These are phyloP conservation scores for Camelina sativa DNA, from an alignment of 345 rosid species.

Conservation along the genomic window DNA sequence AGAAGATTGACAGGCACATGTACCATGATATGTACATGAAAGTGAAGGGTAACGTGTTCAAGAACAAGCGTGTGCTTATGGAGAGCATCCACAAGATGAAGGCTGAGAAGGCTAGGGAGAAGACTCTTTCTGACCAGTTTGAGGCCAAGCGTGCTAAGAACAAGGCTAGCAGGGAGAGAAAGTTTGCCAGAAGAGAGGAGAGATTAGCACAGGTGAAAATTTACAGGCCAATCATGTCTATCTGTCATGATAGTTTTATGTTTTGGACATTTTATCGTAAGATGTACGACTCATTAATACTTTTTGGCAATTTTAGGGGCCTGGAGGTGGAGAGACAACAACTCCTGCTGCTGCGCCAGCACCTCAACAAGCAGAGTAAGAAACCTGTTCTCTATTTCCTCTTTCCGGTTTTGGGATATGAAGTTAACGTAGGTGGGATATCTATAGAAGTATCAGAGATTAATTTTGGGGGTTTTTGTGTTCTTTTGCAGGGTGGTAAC, in stretches of 20 bases:
- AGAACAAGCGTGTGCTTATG: constrained; percentile 83
- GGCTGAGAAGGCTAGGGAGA: constrained; percentile 77
- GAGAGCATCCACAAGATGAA: constrained; percentile 78
- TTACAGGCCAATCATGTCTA: neutral
- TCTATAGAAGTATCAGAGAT: no score
- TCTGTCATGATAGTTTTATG: neutral
- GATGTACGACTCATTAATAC: neutral
- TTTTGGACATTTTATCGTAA: neutral
- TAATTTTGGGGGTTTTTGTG: neutral
- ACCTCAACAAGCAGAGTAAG: constrained; percentile 50
- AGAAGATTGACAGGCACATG: constrained; percentile 84
- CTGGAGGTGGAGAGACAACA: constrained; percentile 40
- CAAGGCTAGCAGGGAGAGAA: constrained; percentile 82
- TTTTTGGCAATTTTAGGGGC: constrained; percentile 44
- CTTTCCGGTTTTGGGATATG: neutral
- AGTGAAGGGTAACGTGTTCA: constrained; percentile 77
- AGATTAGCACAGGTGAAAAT: constrained; percentile 62
- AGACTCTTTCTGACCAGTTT: constrained; percentile 74
- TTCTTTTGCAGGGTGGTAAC: constrained; percentile 44
- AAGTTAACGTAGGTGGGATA: neutral
- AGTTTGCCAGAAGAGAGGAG: constrained; percentile 73
- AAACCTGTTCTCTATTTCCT: neutral
- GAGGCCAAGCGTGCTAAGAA: constrained; percentile 76
- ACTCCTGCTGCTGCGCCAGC: constrained; percentile 39
- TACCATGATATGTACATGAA: constrained; percentile 91